These are phyloP conservation scores for Podaxis rugospora DNA, from an alignment of 768 basidiomycete species.

Conservation along the genomic window DNA sequence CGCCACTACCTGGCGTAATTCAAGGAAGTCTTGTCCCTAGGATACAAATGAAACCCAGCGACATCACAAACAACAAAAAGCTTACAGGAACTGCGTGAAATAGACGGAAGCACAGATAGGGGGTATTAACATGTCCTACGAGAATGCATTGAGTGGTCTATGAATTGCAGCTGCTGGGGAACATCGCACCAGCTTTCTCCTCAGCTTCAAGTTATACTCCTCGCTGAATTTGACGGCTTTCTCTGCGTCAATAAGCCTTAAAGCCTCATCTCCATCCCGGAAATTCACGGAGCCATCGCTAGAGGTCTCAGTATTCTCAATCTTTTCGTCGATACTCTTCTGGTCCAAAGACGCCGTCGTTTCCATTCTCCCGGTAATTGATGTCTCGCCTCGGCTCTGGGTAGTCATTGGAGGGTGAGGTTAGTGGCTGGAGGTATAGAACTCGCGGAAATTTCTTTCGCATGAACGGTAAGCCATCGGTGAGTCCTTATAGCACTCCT, in stretches of 20 bases:
- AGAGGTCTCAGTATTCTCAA: constrained; percentile 11
- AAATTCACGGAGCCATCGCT: constrained; percentile 26
- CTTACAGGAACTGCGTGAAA: constrained; percentile 63
- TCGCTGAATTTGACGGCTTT: constrained; percentile 50
- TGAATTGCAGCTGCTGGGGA: not conserved
- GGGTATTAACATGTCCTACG: constrained; percentile 21
- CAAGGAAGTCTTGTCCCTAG: constrained; percentile 63
- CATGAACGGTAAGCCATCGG: not conserved
- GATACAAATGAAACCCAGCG: not conserved
- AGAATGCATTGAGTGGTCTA: not conserved
- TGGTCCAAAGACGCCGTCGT: not conserved
- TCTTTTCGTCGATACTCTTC: constrained; percentile 29
- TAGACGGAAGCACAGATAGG: constrained; percentile 48
- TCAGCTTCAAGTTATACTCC: constrained; percentile 52
- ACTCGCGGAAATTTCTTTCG: not conserved
- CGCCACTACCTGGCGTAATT: constrained; percentile 60
- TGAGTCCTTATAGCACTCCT: not conserved
- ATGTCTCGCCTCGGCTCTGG: not conserved
- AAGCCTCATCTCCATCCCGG: constrained; percentile 52
- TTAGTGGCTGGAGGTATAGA: not conserved
- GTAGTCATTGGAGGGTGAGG: not conserved
- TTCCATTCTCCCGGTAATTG: not conserved
- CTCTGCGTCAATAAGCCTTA: constrained; percentile 53
- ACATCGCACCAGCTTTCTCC: constrained; percentile 50
- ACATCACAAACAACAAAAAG: not conserved